Conservation (phyloP, 106 monocot species). For the Triglochin maritima region DNA sequence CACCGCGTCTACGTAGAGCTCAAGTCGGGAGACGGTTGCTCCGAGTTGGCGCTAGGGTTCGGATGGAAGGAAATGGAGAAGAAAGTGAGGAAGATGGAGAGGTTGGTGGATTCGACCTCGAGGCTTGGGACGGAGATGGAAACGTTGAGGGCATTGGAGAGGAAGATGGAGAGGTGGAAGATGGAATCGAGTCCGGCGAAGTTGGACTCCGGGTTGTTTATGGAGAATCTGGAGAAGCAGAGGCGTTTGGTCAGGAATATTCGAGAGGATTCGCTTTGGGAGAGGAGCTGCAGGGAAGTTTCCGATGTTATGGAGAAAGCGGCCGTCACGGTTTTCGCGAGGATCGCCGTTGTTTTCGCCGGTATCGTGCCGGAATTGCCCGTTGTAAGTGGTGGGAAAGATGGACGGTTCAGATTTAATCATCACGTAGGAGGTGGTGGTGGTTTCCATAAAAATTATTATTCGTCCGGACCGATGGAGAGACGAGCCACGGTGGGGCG, state of each 20-base stretch:
- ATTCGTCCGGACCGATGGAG: background rate
- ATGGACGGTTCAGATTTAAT: constrained; percentile 4
- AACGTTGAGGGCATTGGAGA: constrained; percentile 15
- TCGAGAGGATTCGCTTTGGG: constrained; percentile 61
- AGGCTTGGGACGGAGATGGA: constrained; percentile 44
- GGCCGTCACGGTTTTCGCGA: constrained; percentile 32
- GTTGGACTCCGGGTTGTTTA: background rate
- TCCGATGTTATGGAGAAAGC: constrained; percentile 41
- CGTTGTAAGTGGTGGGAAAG: background rate
- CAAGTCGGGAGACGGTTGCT: constrained; percentile 17
- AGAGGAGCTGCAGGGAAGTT: constrained; percentile 30
- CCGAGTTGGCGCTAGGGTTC: constrained; percentile 4
- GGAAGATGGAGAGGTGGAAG: constrained; percentile 18
- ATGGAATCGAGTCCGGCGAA: background rate
- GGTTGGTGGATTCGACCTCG: constrained; percentile 13
- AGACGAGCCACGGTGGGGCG: background rate
- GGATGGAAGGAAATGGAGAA: constrained; percentile 14
- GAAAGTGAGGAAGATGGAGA: constrained; percentile 57
- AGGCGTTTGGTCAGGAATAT: constrained; percentile 32
- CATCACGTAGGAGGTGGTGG: background rate
- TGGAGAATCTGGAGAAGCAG: constrained; percentile 13
- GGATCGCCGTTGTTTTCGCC: constrained; percentile 49
- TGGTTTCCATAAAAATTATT: background rate
- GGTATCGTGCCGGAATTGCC: constrained; percentile 42
- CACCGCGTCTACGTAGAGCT: constrained; percentile 39